Percentiles rank a stretch among this genome's conserved stretches.
phyloP scores from a whole-genome alignment of 441 rosid species.

The Adansonia madagascariensis region DNA sequence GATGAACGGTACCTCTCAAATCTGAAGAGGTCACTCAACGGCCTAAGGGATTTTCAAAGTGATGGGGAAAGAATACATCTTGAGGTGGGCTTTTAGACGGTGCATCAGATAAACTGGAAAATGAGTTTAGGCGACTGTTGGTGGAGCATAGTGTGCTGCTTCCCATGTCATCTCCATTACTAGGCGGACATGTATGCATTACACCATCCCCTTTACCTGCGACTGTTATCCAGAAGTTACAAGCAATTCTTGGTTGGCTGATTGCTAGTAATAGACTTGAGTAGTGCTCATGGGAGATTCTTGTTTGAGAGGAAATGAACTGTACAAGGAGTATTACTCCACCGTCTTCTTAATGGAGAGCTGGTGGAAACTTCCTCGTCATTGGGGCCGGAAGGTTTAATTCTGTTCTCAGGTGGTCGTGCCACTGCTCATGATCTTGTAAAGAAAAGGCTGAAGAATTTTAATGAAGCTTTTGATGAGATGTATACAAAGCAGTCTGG shows the following conservation, averaged over 20 bases:
- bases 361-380: conserved; percentile 88
- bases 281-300: conserved; percentile 77
- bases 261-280: conserved; percentile 79
- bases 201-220: conserved; percentile 91
- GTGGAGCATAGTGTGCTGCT: conserved; percentile 67
- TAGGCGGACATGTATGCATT: conserved; percentile 69
- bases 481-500: conserved; percentile 72
- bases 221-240: conserved; percentile 77
- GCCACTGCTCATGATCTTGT: conserved; percentile 99
- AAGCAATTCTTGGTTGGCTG: conserved; percentile 81
- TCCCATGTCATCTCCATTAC: conserved; percentile 70
- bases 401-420: conserved; percentile 92
- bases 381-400: conserved; percentile 91
- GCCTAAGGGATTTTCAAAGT: too few relatives aligned
- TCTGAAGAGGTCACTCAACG: too few relatives aligned
- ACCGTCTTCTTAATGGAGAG: conserved; percentile 72
- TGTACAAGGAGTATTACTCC: conserved; percentile 68
- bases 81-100: too few relatives aligned
- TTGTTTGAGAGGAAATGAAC: conserved; percentile 87
- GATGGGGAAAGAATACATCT: too few relatives aligned
- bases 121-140: too few relatives aligned
- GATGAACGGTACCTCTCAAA: too few relatives aligned
- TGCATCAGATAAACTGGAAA: too few relatives aligned
- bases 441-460: conserved; percentile 80
- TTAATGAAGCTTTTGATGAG: conserved; percentile 84